Percentiles rank a stretch among this genome's conserved stretches.
phyloP scores from a whole-genome alignment of 108 stramenopile species.

The Cyclotella sp. region DNA sequence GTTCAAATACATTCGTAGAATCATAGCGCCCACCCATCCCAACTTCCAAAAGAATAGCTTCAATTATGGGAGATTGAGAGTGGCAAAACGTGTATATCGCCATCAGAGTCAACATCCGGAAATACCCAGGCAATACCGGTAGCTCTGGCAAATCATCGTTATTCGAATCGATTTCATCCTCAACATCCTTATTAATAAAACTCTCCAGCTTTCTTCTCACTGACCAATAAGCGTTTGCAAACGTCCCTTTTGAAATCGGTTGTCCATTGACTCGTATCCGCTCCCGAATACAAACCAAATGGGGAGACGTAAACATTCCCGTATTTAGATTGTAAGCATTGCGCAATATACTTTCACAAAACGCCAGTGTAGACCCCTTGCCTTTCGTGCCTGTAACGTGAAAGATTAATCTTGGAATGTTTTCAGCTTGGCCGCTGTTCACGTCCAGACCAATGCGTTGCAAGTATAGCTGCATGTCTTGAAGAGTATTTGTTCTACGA shows the following conservation, averaged over 20 bases:
- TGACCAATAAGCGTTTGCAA: constrained; percentile 77
- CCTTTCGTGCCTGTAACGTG: constrained; percentile 97
- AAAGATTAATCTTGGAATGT: constrained; percentile 49
- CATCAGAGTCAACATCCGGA: constrained; percentile 92
- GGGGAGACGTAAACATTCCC: constrained; percentile 93
- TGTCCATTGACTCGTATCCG: constrained; percentile 85
- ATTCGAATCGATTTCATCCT: background rate
- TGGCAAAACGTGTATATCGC: constrained; percentile 69
- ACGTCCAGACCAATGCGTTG: constrained; percentile 49
- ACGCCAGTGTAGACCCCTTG: constrained; percentile 90
- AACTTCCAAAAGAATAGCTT: constrained; percentile 90
- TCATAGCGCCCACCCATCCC: constrained; percentile 97
- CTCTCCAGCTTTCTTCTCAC: constrained; percentile 58
- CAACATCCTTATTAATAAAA: constrained; percentile 18
- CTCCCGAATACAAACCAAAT: constrained; percentile 87
- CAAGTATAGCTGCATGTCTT: constrained; percentile 74
- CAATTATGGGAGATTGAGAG: constrained; percentile 49
- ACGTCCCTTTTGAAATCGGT: constrained; percentile 70
- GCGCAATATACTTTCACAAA: constrained; percentile 81
- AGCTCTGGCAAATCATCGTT: constrained; percentile 34
- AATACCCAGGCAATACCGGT: constrained; percentile 84
- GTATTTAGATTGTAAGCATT: constrained; percentile 59
- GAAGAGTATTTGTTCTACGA: constrained; percentile 61
- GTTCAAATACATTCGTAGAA: constrained; percentile 89
- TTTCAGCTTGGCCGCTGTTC: constrained; percentile 15